A percentile compares a stretch with the other conserved stretches of the same genome.
phyloP scores from a whole-genome alignment of 2,329 filamentous ascomycete species.

The Hymenoscyphus salicellus region DNA sequence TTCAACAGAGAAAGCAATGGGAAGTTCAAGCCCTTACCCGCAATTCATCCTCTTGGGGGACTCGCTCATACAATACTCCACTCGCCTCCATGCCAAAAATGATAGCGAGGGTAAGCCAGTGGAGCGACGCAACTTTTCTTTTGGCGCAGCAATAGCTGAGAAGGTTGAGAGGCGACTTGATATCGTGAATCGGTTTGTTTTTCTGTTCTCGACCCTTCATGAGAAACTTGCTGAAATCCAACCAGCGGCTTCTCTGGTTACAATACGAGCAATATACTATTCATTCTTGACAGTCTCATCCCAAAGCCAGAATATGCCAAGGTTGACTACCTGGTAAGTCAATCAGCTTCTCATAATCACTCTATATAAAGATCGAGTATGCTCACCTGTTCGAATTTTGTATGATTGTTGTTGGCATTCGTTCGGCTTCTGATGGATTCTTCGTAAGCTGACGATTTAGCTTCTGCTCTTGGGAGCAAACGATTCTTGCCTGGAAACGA shows the following conservation, averaged over 20 bases:
- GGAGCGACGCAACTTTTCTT: conserved; percentile 57
- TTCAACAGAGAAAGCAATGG: conserved; percentile 8
- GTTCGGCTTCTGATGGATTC: no score
- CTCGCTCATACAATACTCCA: conserved; percentile 74
- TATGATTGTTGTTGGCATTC: background rate
- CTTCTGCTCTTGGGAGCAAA: conserved; percentile 83
- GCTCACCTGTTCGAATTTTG: conserved; percentile 11
- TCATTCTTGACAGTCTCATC: conserved; percentile 67
- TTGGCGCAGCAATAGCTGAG: conserved; percentile 60
- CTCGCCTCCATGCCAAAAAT: conserved; percentile 42
- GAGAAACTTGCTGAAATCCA: background rate
- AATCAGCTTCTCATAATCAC: background rate
- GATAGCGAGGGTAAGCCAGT: background rate
- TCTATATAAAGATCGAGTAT: background rate
- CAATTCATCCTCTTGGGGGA: conserved; percentile 86
- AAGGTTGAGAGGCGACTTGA: conserved; percentile 67
- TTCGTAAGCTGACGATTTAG: conserved; percentile 2
- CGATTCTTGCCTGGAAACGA: conserved; percentile 69
- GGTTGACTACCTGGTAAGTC: conserved; percentile 64
- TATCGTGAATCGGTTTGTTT: conserved; percentile 72
- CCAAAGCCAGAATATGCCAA: conserved; percentile 59
- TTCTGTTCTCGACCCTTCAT: background rate
- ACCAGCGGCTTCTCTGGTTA: conserved; percentile 56
- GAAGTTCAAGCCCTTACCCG: conserved; percentile 46
- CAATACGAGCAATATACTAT: conserved; percentile 72